Evolutionary conservation across 2,329 filamentous ascomycete genomes (phyloP).

Genomic region (Stagonosporopsis cucurbitacearum): DNA sequence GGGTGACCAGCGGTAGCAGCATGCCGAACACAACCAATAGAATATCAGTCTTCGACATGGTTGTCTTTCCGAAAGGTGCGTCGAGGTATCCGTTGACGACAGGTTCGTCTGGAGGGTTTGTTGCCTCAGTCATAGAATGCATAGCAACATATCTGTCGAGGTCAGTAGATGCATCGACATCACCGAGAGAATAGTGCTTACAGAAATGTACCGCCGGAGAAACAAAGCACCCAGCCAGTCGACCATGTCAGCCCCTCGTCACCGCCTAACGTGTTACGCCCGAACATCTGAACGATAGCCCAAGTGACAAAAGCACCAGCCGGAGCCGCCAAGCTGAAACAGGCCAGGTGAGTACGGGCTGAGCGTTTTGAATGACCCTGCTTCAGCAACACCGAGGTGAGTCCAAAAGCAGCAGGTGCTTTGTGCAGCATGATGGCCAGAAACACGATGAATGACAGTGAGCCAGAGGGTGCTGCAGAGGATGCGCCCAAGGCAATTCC

Average conservation of each 20-base stretch:
- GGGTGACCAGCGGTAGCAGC: conserved; percentile 77
- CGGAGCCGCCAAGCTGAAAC: conserved; percentile 92
- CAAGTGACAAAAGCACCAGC: conserved; percentile 85
- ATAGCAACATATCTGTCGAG: conserved; percentile 85
- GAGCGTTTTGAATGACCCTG: conserved; percentile 88
- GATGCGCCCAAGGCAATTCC: conserved; percentile 96
- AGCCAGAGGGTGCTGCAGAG: conserved; percentile 64
- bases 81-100: conserved; percentile 61
- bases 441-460: conserved; percentile 87
- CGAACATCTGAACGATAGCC: conserved; percentile 75
- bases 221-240: conserved; percentile 91
- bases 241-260: conserved; percentile 77
- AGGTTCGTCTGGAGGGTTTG: conserved; percentile 41
- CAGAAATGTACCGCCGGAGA: conserved; percentile 95
- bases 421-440: conserved; percentile 98
- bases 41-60: conserved; percentile 61
- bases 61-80: conserved; percentile 57
- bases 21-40: conserved; percentile 74
- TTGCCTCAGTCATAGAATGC: conserved; percentile 93
- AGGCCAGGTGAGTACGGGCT: conserved; percentile 81
- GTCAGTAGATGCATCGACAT: conserved; percentile 25
- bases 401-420: conserved; percentile 90
- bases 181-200: conserved; percentile 58
- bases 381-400: conserved; percentile 88
- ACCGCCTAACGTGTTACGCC: conserved; percentile 63